These are phyloP conservation scores for Globisporangium cederbergense DNA, from an alignment of 352 stramenopile species.

Conservation along the genomic window DNA sequence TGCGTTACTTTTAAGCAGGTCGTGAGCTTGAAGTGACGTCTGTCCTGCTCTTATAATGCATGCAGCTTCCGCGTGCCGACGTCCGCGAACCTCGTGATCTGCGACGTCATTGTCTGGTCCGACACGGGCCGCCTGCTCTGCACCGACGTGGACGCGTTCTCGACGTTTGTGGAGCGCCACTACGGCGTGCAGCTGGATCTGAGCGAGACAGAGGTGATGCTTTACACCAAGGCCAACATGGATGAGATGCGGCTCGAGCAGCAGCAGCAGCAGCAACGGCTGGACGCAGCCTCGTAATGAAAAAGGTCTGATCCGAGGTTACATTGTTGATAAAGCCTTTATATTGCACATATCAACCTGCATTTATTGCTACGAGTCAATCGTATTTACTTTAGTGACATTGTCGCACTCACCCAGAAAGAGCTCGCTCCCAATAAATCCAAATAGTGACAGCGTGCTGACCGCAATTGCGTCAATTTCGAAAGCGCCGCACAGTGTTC, in stretches of 20 bases:
- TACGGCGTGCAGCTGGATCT: constrained; percentile 70
- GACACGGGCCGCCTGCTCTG: constrained; percentile 60
- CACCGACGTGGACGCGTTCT: constrained; percentile 63
- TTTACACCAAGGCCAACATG: constrained; percentile 70
- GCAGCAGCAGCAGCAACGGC: constrained; percentile 5
- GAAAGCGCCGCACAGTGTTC: not conserved
- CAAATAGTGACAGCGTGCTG: no score
- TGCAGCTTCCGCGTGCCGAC: constrained; percentile 36
- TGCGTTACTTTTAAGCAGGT: not conserved
- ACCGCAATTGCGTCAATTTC: not conserved
- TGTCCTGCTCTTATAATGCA: no score
- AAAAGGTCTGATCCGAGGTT: no score
- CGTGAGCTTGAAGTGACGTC: not conserved
- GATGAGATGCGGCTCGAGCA: constrained; percentile 50
- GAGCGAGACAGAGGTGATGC: constrained; percentile 50
- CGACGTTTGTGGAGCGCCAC: constrained; percentile 49
- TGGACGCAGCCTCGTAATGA: not conserved
- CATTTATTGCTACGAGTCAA: no score
- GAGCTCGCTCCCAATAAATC: no score
- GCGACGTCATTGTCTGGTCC: constrained; percentile 65
- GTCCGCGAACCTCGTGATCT: constrained; percentile 43
- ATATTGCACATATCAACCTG: no score
- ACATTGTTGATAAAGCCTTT: no score
- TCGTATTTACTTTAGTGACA: not conserved
- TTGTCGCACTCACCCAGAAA: no score